Base-by-base conservation (phyloP, 495 filamentous ascomycete genomes). In the Rusavskia elegans region DNA sequence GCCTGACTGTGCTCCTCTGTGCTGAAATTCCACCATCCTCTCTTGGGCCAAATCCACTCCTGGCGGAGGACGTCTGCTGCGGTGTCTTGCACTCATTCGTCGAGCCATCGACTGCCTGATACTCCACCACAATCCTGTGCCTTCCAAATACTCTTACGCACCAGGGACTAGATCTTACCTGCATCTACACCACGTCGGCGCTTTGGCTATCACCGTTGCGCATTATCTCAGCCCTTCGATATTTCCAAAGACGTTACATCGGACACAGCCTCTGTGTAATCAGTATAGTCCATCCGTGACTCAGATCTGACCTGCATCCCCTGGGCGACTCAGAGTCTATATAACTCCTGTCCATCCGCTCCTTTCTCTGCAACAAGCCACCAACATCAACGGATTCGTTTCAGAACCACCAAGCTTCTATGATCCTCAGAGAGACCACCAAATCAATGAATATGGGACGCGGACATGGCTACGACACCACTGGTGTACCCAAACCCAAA, bases 391-490 rank as follows among this genome's bases (percentile, higher is more conserved):
- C 20, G 25, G 51, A 50, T 54, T 50, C 20, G 16, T 20, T 35
- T 17, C 49, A 39, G 37, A 40, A 21, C 41, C 29, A 38, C 45
- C 64, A 50, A 48, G 51, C 46, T 55, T 48, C 61, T 49, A 79
- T 79, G 75, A 75, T 77, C 55, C 63, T 68, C 48, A 66, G 70
- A 63, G 70, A 71, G 50, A 60, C 63, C 39, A 66, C 68, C n/a
- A n/a, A n/a, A 48, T 68, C 62, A 63, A 59, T 62, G 55, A 78
- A 78, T 62, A 78, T 79, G 75, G 76, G 75, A 57, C 72, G 76
- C 48, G 76, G 76, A 50, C 32, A 35, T 7, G 73, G 72, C 57
- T 79, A 79, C 57, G 76, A 79, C 55, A 79, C 75, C 50, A 79
- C 76, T 4, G 76, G 75, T 21, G 71, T 77, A 19, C 72, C 75